These are phyloP conservation scores for Simmondsia chinensis DNA, from an alignment of 148 eudicot genomes.

Conservation along the genomic window DNA sequence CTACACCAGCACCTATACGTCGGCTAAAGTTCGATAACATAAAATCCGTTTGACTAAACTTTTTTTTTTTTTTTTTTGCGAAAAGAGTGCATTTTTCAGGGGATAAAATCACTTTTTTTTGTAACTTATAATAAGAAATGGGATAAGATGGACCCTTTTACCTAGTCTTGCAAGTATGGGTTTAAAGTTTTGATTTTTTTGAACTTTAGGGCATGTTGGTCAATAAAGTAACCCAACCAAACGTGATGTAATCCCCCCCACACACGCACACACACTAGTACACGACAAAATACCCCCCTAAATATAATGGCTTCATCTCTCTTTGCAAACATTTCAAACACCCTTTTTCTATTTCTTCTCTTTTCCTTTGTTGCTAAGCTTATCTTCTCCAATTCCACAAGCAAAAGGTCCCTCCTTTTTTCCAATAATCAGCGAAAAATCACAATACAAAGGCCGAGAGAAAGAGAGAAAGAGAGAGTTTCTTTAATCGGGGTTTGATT, in stretches of 20 bases:
- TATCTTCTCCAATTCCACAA: not conserved
- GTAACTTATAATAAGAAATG: not conserved
- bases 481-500: too few species aligned
- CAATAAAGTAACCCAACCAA: slow-evolving; percentile 8
- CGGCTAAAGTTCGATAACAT: too few species aligned
- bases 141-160: slow-evolving; percentile 4
- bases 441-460: too few species aligned
- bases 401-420: not conserved
- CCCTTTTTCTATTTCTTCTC: slow-evolving; percentile 10
- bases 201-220: not conserved
- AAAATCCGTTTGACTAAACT: too few species aligned
- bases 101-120: not conserved
- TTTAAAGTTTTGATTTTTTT: slow-evolving; percentile 7
- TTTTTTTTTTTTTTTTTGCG: too few species aligned
- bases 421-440: not conserved
- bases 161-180: slow-evolving; percentile 16
- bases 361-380: slow-evolving; percentile 1
- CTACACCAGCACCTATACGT: too few species aligned
- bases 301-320: slow-evolving; percentile 35
- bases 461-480: not conserved
- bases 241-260: slow-evolving; percentile 2
- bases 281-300: slow-evolving; percentile 34
- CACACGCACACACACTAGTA: slow-evolving; percentile 14
- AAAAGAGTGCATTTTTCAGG: not conserved
- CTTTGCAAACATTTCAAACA: slow-evolving; percentile 62